Percentiles rank a stretch among this genome's conserved stretches.
Conservation (phyloP, 306 rosid genomes). For the Casuarina equisetifolia region DNA sequence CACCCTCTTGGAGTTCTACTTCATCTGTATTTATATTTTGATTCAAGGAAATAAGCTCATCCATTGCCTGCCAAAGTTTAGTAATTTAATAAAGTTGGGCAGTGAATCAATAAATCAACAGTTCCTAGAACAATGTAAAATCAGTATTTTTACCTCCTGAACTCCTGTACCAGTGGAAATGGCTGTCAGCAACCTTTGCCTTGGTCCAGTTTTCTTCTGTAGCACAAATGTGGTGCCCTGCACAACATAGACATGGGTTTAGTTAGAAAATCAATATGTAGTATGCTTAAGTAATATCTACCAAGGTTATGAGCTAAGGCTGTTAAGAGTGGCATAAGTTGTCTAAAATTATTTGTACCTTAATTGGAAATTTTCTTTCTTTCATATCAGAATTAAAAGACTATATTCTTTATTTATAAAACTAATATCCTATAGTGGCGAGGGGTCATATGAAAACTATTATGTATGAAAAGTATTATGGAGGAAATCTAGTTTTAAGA, state of each 20-base stretch:
- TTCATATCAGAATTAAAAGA: no score
- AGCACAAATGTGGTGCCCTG: conserved; percentile 98
- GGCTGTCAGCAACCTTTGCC: conserved; percentile 72
- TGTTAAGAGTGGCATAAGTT: no score
- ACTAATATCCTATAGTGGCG: no score
- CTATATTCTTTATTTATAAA: no score
- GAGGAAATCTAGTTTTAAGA: no score
- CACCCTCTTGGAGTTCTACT: conserved; percentile 73
- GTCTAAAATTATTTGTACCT: no score
- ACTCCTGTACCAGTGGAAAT: conserved; percentile 60
- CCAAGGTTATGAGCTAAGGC: neutral
- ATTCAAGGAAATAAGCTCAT: conserved; percentile 57
- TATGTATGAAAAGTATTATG: no score
- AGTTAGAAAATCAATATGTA: conserved; percentile 35
- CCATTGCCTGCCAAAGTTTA: conserved; percentile 60
- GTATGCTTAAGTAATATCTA: neutral
- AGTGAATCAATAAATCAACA: neutral
- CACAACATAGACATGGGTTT: conserved; percentile 62
- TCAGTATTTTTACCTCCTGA: conserved; percentile 46
- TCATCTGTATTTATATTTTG: conserved; percentile 38
- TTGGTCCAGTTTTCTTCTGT: conserved; percentile 80
- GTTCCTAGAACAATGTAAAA: neutral
- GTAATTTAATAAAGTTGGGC: conserved; percentile 10
- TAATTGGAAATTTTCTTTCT: no score
- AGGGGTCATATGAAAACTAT: no score